Evolutionary conservation across 2,329 filamentous ascomycete species (phyloP).

Genomic region (Colletotrichum sublineola): DNA sequence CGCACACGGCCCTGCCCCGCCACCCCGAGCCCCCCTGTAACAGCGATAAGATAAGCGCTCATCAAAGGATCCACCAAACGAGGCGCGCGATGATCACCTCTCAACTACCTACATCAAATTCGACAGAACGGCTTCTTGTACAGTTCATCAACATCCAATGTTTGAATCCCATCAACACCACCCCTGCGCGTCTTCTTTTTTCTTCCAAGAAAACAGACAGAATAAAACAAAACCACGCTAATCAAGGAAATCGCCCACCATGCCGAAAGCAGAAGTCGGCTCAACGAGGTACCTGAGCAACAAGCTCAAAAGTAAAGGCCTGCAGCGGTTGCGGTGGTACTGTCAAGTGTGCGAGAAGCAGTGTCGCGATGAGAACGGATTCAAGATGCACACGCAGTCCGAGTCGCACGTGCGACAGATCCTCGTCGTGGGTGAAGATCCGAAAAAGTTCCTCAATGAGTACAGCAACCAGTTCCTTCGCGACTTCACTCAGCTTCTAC

Average conservation of each 20-base stretch:
- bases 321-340: constrained; percentile 90
- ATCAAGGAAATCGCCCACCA: constrained; percentile 59
- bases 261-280: constrained; percentile 94
- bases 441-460: constrained; percentile 84
- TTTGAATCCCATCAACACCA: neutral
- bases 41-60: constrained; percentile 33
- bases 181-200: no score
- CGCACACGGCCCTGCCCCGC: constrained; percentile 33
- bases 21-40: constrained; percentile 5
- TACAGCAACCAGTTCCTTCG: constrained; percentile 85
- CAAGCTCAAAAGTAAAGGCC: constrained; percentile 85
- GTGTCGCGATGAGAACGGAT: constrained; percentile 86
- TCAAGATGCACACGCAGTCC: constrained; percentile 88
- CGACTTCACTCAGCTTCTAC: constrained; percentile 82
- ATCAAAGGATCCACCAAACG: neutral
- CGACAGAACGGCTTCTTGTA: neutral
- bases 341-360: constrained; percentile 81
- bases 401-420: constrained; percentile 93
- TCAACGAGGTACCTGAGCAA: constrained; percentile 92
- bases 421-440: constrained; percentile 87
- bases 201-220: neutral
- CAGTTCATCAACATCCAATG: neutral
- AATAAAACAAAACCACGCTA: neutral
- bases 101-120: neutral
- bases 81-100: neutral